A percentile compares a stretch with the other conserved stretches of the same genome.
Evolutionary conservation across 1,284 basidiomycete genomes (phyloP).

Genomic region (Coriolopsis trogii): DNA sequence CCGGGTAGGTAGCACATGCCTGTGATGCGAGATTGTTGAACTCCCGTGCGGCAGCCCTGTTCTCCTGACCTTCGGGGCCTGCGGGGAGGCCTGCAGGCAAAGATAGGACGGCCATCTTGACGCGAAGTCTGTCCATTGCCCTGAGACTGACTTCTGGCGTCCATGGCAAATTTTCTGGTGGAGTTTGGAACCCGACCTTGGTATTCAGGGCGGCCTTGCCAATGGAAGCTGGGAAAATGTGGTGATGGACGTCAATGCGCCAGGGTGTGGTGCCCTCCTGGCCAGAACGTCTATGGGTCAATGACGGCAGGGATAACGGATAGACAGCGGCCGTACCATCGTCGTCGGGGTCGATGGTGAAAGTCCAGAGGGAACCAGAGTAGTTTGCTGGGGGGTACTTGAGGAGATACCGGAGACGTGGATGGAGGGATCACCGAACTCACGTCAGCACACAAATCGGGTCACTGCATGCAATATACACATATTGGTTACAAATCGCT

Average conservation of each 20-base stretch:
- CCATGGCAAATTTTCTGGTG: conserved; percentile 68
- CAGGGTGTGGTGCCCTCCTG: background rate
- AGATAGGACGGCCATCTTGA: conserved; percentile 65
- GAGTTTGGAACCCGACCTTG: conserved; percentile 60
- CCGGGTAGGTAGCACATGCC: conserved; percentile 49
- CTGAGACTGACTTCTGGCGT: conserved; percentile 53
- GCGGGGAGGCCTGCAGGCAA: conserved; percentile 57
- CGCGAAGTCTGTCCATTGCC: conserved; percentile 59
- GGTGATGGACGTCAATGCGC: conserved; percentile 73
- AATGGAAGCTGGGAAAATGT: conserved; percentile 59
- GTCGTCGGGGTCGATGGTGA: too few species aligned
- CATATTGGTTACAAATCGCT: too few species aligned
- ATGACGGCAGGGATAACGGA: too few species aligned
- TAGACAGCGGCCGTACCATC: too few species aligned
- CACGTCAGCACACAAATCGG: too few species aligned
- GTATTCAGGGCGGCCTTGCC: conserved; percentile 39
- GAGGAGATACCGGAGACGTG: too few species aligned
- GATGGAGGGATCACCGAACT: too few species aligned
- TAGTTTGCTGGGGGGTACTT: too few species aligned
- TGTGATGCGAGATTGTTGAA: conserved; percentile 51
- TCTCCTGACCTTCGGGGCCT: conserved; percentile 44
- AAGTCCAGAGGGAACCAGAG: too few species aligned
- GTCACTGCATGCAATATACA: too few species aligned
- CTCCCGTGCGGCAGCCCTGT: conserved; percentile 44
- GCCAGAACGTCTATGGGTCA: too few species aligned